Conservation (phyloP, 2,329 filamentous ascomycete genomes). For the Aspergillus sclerotialis region DNA sequence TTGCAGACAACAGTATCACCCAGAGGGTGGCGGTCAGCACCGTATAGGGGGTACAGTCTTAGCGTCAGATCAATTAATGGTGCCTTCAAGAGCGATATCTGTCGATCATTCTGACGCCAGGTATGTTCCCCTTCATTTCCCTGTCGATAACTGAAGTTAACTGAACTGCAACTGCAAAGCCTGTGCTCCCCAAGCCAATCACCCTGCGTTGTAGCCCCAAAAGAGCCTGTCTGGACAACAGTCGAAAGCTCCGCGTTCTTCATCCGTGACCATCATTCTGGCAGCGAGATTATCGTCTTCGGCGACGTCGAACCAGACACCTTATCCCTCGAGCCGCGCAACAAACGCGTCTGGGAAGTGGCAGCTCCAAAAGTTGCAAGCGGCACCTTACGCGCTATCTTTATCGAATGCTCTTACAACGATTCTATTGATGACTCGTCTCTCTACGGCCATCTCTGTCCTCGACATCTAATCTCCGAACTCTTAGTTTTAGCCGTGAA, state of each 20-base stretch:
- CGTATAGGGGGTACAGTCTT: constrained; percentile 45
- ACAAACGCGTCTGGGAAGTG: constrained; percentile 75
- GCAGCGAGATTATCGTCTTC: constrained; percentile 80
- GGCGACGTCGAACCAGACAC: constrained; percentile 93
- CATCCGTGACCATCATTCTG: constrained; percentile 65
- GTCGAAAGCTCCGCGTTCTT: constrained; percentile 87
- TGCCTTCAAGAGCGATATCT: constrained; percentile 31
- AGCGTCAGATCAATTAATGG: constrained; percentile 41
- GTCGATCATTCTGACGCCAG: constrained; percentile 24
- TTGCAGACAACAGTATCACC: constrained; percentile 64
- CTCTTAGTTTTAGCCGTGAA: constrained; percentile 63
- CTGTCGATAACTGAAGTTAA: too few species aligned
- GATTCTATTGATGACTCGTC: constrained; percentile 69
- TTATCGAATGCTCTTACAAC: constrained; percentile 94
- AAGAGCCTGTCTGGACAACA: constrained; percentile 18
- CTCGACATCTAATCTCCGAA: constrained; percentile 74
- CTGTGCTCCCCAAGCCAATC: constrained; percentile 25
- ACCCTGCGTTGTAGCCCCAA: constrained; percentile 13
- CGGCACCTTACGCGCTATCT: constrained; percentile 69
- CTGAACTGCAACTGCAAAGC: too few species aligned
- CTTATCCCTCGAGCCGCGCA: constrained; percentile 73
- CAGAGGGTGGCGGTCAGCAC: constrained; percentile 47
- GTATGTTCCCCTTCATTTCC: too few species aligned
- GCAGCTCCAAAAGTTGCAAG: constrained; percentile 76
- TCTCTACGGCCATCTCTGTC: constrained; percentile 84